Percentiles rank a stretch among this genome's conserved stretches.
These are phyloP conservation scores for Chlorella ohadii DNA, from an alignment of 139 green algal species.

Conservation along the genomic window DNA sequence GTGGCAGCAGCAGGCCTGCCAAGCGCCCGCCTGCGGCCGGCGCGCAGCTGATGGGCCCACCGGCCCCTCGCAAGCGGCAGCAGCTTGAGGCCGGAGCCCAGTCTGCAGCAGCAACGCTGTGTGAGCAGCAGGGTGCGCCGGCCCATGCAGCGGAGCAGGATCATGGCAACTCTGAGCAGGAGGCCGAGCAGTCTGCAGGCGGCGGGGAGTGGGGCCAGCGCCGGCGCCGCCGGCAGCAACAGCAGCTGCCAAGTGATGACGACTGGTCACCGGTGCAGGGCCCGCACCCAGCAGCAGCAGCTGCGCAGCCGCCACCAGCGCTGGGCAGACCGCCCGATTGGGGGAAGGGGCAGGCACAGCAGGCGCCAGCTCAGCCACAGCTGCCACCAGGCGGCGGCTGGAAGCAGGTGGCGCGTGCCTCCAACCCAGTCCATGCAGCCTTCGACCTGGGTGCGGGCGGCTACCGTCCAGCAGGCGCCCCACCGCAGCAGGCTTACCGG, in stretches of 20 bases:
- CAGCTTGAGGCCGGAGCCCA: no score
- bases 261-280: not conserved
- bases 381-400: not conserved
- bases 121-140: no score
- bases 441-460: not conserved
- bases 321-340: no score
- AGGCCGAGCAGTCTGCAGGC: no score
- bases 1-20: not conserved
- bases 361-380: not conserved
- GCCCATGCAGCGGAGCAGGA: no score
- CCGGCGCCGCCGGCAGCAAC: no score
- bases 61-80: no score
- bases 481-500: not conserved
- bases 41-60: no score
- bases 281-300: not conserved
- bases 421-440: not conserved
- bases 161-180: no score
- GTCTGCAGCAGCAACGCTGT: no score
- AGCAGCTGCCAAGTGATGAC: not conserved
- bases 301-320: not conserved
- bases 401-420: not conserved
- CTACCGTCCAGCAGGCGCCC: not conserved
- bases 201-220: no score
- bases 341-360: not conserved
- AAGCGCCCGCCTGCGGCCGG: not conserved